Evolutionary conservation across 768 basidiomycete species (phyloP), one percentile per base, ranked within the genome.

Genomic region (Hypsizygus marmoreus): DNA sequence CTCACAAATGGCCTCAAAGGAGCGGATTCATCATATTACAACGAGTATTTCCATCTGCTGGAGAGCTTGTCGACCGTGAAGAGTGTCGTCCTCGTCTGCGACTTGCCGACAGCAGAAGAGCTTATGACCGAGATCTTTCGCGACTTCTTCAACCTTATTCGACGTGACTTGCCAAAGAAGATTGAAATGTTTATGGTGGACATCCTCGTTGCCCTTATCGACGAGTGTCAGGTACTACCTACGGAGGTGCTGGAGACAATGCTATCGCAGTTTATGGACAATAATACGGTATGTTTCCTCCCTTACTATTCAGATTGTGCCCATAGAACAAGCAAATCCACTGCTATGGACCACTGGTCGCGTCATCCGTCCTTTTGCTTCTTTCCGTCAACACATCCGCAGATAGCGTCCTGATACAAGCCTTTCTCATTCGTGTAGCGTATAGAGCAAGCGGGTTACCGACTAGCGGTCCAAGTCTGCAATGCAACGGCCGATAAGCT

Each of bases 31-130:
- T 80, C 91, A 0, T 95, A 94, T 60, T 95, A 92, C 63, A 82
- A 85, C 45, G 87, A 97, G 66, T 98, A 97, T 67, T 95, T 86
- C 57, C 92, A 94, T 60, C 79, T 97, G n/a, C 79, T 98, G 22
- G 93, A 98, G 58, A 91, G 86, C 19, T 75, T 99, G 19, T 90
- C 93, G 2, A 89, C 88, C 25, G 94, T 97, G 60, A 97, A 97
- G 77, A 91, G 88, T 55, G 86, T 97, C 23, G 91, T 94, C 10
- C 80, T 98, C 55, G 84, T 97, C 12, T 93, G 91, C 67, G 95
- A 98, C 67, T 79, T 97, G 11, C 90, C 87, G 3, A 82, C 81
- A 26, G 82, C 84, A 9, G 95, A 97, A 49, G 88, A 92, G 39
- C 79, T 97, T 49, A 82, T 94, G 72, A 64, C 70, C 40, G 84